phyloP scores from a whole-genome alignment of 805 yeast species.

The Hanseniaspora singularis region DNA sequence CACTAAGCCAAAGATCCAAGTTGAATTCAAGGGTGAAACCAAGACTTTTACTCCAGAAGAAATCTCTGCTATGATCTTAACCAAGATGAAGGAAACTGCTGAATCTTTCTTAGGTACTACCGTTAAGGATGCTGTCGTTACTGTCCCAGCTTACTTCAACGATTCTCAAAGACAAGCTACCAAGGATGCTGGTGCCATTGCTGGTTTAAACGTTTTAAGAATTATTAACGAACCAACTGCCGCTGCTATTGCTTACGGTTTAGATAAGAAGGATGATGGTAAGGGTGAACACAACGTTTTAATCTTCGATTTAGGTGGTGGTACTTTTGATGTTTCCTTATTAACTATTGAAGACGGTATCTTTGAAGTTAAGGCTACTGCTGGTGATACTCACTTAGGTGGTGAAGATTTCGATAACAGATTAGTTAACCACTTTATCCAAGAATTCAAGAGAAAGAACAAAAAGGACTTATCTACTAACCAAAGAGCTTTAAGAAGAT shows the following conservation, averaged over 20 bases:
- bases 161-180: constrained; percentile 96
- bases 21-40: constrained; percentile 77
- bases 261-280: constrained; percentile 39
- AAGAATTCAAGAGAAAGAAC: constrained; percentile 95
- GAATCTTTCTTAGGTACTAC: constrained; percentile 76
- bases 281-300: constrained; percentile 75
- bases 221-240: constrained; percentile 92
- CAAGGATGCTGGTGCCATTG: constrained; percentile 91
- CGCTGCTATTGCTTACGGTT: constrained; percentile 98
- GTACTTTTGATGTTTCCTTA: constrained; percentile 95
- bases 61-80: constrained; percentile 81
- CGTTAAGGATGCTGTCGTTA: constrained; percentile 85
- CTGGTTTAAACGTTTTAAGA: constrained; percentile 86
- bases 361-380: constrained; percentile 91
- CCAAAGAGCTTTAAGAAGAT: constrained; percentile 97
- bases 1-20: constrained; percentile 81
- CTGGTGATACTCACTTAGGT: constrained; percentile 78
- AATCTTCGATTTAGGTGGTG: constrained; percentile 96
- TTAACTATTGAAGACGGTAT: constrained; percentile 91
- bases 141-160: constrained; percentile 93
- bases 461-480: constrained; percentile 84
- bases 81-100: constrained; percentile 89
- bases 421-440: constrained; percentile 83
- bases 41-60: constrained; percentile 89
- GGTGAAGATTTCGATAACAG: constrained; percentile 98